Evolutionary conservation across 2,329 filamentous ascomycete genomes (phyloP).

Genomic region (Tricladium varicosporioides): DNA sequence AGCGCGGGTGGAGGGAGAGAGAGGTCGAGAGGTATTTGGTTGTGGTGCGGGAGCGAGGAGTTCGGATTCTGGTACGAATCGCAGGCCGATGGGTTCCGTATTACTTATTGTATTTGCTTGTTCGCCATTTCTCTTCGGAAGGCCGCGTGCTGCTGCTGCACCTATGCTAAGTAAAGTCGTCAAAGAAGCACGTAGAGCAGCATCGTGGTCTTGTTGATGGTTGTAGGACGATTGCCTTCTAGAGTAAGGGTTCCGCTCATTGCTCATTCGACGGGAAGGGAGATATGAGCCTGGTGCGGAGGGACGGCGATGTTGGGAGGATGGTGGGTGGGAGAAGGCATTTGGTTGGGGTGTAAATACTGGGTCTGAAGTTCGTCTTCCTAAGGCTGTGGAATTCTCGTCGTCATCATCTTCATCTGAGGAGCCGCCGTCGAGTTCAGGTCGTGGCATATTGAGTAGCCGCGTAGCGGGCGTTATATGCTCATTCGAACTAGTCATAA

Average conservation of each 20-base stretch:
- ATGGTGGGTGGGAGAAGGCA: conserved; percentile 83
- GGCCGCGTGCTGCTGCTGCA: conserved; percentile 80
- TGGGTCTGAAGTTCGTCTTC: conserved; percentile 39
- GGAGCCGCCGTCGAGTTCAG: conserved; percentile 36
- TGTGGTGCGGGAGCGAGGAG: conserved; percentile 41
- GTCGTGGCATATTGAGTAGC: conserved; percentile 19
- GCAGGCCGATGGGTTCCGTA: conserved; percentile 48
- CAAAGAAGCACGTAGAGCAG: conserved; percentile 86
- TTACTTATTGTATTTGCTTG: conserved; percentile 21
- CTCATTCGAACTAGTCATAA: conserved; percentile 59
- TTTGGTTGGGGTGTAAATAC: conserved; percentile 87
- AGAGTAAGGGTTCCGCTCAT: conserved; percentile 37
- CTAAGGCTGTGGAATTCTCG: conserved; percentile 81
- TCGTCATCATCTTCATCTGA: conserved; percentile 57
- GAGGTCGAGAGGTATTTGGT: conserved; percentile 28
- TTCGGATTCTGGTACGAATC: conserved; percentile 60
- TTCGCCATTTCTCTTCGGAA: conserved; percentile 58
- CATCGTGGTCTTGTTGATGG: conserved; percentile 86
- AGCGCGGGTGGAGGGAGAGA: conserved; percentile 25
- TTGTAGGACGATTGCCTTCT: conserved; percentile 50
- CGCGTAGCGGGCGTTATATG: conserved; percentile 38
- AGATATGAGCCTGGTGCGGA: conserved; percentile 38
- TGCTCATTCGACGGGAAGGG: conserved; percentile 34
- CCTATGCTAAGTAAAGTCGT: conserved; percentile 94
- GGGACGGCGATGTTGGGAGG: conserved; percentile 38